These are phyloP conservation scores for Penium margaritaceum DNA, from an alignment of 139 green algal species.

Conservation along the genomic window DNA sequence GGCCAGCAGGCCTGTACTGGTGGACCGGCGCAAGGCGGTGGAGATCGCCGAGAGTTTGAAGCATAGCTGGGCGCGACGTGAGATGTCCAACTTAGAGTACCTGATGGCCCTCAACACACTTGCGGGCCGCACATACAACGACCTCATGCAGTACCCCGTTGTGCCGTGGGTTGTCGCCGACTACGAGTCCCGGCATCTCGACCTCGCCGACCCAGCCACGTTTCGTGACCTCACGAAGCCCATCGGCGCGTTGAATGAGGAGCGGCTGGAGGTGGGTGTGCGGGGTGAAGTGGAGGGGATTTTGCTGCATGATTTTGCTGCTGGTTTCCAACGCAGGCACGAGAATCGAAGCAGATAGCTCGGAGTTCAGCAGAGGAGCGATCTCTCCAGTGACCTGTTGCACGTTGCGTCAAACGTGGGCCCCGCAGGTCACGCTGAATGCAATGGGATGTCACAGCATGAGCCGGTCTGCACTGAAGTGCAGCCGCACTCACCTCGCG, in stretches of 20 bases:
- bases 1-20: background rate
- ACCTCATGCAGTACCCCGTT: conserved; percentile 61
- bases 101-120: conserved; percentile 59
- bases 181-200: conserved; percentile 39
- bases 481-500: too few species aligned
- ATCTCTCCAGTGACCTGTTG: too few species aligned
- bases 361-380: too few species aligned
- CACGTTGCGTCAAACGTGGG: too few species aligned
- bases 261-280: conserved; percentile 33
- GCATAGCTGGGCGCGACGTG: conserved; percentile 17
- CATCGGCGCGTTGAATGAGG: conserved; percentile 43
- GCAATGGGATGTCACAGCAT: too few species aligned
- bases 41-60: conserved; percentile 21
- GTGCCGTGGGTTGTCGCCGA: conserved; percentile 57
- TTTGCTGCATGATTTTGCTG: too few species aligned
- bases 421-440: too few species aligned
- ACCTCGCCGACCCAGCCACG: conserved; percentile 38
- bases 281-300: conserved; percentile 35
- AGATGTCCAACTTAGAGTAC: conserved; percentile 50
- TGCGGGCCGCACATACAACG: conserved; percentile 61
- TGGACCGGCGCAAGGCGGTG: conserved; percentile 12
- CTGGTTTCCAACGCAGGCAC: too few species aligned
- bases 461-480: too few species aligned
- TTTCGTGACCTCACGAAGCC: conserved; percentile 51
- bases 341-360: too few species aligned